Evolutionary conservation across 495 filamentous ascomycete genomes (phyloP).

Genomic region (Entonaema liquescens): DNA sequence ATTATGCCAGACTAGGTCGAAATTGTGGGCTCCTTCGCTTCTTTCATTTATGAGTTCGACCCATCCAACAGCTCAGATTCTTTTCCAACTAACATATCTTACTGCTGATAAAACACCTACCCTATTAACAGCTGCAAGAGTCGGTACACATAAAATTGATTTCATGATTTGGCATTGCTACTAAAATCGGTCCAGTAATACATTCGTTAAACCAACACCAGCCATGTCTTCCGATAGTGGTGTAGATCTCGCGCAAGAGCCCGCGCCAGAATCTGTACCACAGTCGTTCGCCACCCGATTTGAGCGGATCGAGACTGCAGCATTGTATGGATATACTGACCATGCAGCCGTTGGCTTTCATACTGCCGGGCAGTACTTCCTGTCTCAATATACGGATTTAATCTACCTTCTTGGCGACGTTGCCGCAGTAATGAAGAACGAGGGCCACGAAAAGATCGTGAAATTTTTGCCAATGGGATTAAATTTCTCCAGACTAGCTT

Average conservation of each 20-base stretch:
- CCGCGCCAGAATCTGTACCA: too few relatives aligned
- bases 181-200: background rate
- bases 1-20: background rate
- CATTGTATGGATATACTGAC: slow-evolving; percentile 3
- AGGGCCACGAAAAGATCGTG: background rate
- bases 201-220: background rate
- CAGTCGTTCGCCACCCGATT: background rate
- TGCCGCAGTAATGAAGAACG: background rate
- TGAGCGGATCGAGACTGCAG: slow-evolving; percentile 2
- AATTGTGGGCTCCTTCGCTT: background rate
- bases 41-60: slow-evolving; percentile 1
- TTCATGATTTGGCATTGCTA: background rate
- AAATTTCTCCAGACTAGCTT: slow-evolving; percentile 1
- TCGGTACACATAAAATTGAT: background rate
- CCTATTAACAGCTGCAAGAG: background rate
- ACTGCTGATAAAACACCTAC: background rate
- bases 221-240: background rate
- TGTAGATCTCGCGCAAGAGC: too few relatives aligned
- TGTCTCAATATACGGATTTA: background rate
- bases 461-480: slow-evolving; percentile 9
- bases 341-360: background rate
- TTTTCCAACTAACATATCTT: background rate
- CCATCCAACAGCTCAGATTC: background rate
- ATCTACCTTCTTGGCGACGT: background rate
- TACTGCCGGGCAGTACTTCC: background rate